Evolutionary conservation across 2,329 filamentous ascomycete species (phyloP).

Genomic region (Ophiostoma quercus): DNA sequence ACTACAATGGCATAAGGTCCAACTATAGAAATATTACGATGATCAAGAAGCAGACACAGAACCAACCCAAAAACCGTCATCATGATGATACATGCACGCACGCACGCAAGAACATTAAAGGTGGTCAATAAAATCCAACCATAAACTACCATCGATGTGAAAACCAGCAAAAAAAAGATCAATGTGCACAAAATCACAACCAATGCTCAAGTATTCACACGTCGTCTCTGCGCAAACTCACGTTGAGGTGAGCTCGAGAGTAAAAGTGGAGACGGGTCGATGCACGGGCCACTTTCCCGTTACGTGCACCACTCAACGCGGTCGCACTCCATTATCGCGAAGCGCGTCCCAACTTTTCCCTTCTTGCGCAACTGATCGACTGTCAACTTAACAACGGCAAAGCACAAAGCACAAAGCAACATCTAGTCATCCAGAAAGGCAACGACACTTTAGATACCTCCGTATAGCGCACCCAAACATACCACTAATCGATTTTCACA

Average conservation of each 20-base stretch:
- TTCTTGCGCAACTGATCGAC: conserved; percentile 6
- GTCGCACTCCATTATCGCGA: conserved; percentile 22
- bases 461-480: neutral
- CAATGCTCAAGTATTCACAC: no score
- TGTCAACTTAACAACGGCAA: neutral
- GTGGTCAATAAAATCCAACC: no score
- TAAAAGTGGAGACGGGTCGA: neutral
- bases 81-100: no score
- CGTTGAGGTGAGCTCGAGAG: neutral
- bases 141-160: no score
- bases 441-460: neutral
- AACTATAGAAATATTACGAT: no score
- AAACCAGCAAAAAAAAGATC: no score
- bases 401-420: neutral
- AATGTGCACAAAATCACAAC: no score
- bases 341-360: conserved; percentile 21
- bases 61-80: no score
- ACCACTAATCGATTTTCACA: neutral
- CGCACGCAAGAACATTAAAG: no score
- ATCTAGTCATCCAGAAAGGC: neutral
- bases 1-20: no score
- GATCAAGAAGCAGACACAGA: no score
- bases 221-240: neutral
- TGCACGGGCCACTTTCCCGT: neutral
- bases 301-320: conserved; percentile 24